Conservation (phyloP, 2,329 filamentous ascomycete species). For the Eutypa lata region DNA sequence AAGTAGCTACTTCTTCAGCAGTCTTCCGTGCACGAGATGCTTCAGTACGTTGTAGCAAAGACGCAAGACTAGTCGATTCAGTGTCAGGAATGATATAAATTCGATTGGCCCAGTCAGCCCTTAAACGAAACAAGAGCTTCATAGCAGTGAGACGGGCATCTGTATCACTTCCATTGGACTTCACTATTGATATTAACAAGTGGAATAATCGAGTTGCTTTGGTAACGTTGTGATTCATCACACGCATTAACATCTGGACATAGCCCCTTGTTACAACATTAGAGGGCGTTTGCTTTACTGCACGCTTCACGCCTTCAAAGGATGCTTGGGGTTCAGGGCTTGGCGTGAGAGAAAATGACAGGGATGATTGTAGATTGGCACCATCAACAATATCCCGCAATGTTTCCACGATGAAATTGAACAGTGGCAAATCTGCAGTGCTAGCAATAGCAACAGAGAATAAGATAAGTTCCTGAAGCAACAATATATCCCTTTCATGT, state of each 20-base stretch:
- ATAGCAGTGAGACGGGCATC: slow-evolving; percentile 72
- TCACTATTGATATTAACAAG: slow-evolving; percentile 61
- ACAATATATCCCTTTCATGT: slow-evolving; percentile 59
- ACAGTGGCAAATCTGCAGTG: slow-evolving; percentile 56
- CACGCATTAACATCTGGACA: slow-evolving; percentile 72
- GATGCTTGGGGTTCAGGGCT: slow-evolving; percentile 18
- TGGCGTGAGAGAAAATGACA: slow-evolving; percentile 25
- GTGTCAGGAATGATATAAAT: slow-evolving; percentile 69
- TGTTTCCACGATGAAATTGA: slow-evolving; percentile 54
- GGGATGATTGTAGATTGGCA: slow-evolving; percentile 44
- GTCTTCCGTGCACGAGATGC: slow-evolving; percentile 48
- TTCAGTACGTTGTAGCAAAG: slow-evolving; percentile 65
- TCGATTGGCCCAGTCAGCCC: slow-evolving; percentile 76
- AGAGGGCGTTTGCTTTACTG: slow-evolving; percentile 51
- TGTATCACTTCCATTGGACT: slow-evolving; percentile 56
- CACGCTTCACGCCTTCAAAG: slow-evolving; percentile 23
- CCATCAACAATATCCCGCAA: slow-evolving; percentile 48
- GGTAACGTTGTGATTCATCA: slow-evolving; percentile 61
- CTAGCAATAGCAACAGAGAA: slow-evolving; percentile 64
- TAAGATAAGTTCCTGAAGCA: slow-evolving; percentile 63
- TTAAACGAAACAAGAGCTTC: slow-evolving; percentile 76
- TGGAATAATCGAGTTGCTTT: slow-evolving; percentile 65
- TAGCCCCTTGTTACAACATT: slow-evolving; percentile 71
- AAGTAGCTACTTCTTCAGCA: slow-evolving; percentile 48
- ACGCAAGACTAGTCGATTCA: slow-evolving; percentile 71